Percentiles rank a stretch among this genome's conserved stretches.
Conservation (phyloP, 805 yeast genomes). For the Saccharomycopsis malanga region DNA sequence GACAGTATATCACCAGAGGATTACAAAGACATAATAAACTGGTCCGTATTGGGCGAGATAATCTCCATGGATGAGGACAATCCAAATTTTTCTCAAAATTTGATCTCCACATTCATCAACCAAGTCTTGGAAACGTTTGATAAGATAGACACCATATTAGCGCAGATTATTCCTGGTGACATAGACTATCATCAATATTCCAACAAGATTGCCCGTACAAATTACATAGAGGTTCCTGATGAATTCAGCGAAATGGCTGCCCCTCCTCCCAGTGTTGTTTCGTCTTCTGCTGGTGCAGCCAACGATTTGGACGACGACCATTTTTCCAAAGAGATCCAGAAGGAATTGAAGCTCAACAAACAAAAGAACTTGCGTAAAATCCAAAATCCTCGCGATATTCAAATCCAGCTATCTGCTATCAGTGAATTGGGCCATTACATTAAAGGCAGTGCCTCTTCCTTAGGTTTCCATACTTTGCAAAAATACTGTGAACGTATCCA, state of each 20-base stretch:
- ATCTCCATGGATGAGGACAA: slow-evolving; percentile 96
- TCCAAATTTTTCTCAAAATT: slow-evolving; percentile 64
- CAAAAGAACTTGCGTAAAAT: slow-evolving; percentile 24
- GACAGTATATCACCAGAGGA: background rate
- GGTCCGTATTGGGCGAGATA: slow-evolving; percentile 83
- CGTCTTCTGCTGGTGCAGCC: background rate
- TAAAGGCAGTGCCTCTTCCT: slow-evolving; percentile 92
- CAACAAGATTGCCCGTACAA: slow-evolving; percentile 6
- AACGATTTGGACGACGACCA: slow-evolving; percentile 1
- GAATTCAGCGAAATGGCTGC: slow-evolving; percentile 20
- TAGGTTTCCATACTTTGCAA: slow-evolving; percentile 78
- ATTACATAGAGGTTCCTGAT: slow-evolving; percentile 16
- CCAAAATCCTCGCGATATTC: slow-evolving; percentile 18
- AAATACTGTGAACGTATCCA: slow-evolving; percentile 90
- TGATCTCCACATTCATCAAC: slow-evolving; percentile 79
- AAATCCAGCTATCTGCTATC: slow-evolving; percentile 43
- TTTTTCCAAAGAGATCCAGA: slow-evolving; percentile 17
- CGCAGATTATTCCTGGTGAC: slow-evolving; percentile 20
- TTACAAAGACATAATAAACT: slow-evolving; percentile 31
- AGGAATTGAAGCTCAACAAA: slow-evolving; percentile 30
- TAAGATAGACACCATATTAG: slow-evolving; percentile 56
- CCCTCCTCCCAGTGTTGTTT: slow-evolving; percentile 12
- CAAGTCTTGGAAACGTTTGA: slow-evolving; percentile 79
- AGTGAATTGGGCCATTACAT: slow-evolving; percentile 84
- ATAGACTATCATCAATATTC: slow-evolving; percentile 16